Evolutionary conservation across 2,329 filamentous ascomycete species (phyloP).

Genomic region (Diatrype stigma): DNA sequence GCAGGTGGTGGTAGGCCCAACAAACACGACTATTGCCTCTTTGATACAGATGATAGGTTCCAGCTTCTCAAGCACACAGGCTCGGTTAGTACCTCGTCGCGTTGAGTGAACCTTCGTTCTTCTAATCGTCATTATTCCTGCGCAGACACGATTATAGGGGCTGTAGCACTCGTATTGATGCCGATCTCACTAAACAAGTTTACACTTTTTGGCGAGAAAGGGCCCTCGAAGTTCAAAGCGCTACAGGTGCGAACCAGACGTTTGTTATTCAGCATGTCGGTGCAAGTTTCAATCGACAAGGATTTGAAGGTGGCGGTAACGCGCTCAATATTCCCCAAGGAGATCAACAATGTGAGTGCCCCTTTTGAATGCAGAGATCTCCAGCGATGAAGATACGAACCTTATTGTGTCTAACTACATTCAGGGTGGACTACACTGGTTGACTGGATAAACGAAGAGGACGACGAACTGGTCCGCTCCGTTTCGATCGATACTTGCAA

Average conservation of each 20-base stretch:
- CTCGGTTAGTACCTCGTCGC: no score
- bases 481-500: slow-evolving; percentile 9
- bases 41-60: no score
- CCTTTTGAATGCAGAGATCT: no score
- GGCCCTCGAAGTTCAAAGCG: slow-evolving; percentile 5
- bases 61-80: no score
- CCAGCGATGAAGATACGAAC: no score
- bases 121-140: no score
- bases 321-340: slow-evolving; percentile 7
- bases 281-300: no score
- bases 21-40: no score
- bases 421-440: slow-evolving; percentile 17
- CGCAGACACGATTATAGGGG: slow-evolving; percentile 24
- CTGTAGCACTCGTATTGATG: slow-evolving; percentile 12
- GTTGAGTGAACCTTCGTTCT: no score
- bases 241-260: slow-evolving; percentile 16
- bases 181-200: slow-evolving; percentile 18
- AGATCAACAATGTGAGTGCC: slow-evolving; percentile 13
- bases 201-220: slow-evolving; percentile 14
- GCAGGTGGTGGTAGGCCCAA: no score
- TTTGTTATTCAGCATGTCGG: slow-evolving; percentile 15
- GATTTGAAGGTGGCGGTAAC: no score
- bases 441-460: slow-evolving; percentile 11
- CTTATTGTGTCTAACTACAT: no score
- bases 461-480: slow-evolving; percentile 11